Percentiles rank a stretch among this genome's conserved stretches.
These are phyloP conservation scores for Eimeria praecox DNA, from an alignment of 169 alveolate species.

Conservation along the genomic window DNA sequence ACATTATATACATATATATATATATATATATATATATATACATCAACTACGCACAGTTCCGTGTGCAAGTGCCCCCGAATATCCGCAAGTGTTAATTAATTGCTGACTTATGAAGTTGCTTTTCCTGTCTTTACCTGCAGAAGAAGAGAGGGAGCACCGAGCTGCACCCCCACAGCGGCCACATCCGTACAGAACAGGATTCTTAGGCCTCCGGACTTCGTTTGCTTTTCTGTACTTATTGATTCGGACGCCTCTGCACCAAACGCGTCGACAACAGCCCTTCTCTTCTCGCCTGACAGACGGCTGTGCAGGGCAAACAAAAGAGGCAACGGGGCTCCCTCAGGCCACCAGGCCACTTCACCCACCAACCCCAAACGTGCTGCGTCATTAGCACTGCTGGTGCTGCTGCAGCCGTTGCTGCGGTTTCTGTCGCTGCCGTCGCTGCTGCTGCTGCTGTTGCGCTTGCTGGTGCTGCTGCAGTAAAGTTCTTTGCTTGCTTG, in stretches of 20 bases:
- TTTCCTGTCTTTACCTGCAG: conserved; percentile 21
- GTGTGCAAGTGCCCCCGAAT: not conserved
- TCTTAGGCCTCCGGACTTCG: not conserved
- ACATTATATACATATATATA: too few species aligned
- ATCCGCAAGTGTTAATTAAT: not conserved
- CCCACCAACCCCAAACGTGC: not conserved
- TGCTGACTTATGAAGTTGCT: not conserved
- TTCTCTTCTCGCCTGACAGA: conserved; percentile 39
- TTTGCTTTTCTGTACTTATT: not conserved
- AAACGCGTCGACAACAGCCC: conserved; percentile 61
- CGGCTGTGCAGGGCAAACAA: conserved; percentile 72
- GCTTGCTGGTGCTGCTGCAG: not conserved
- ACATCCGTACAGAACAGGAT: conserved; percentile 65
- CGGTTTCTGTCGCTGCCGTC: not conserved
- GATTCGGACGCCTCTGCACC: not conserved
- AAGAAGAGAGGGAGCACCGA: conserved; percentile 41
- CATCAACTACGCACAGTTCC: not conserved
- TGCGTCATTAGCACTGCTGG: not conserved
- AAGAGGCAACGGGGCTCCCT: not conserved
- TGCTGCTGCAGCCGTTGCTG: conserved; percentile 4
- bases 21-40: too few species aligned
- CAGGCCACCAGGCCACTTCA: not conserved
- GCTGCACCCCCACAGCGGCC: conserved; percentile 63
- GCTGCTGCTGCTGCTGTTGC: not conserved
- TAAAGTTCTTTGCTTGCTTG: not conserved